Base-by-base conservation (phyloP, 2,329 filamentous ascomycete genomes). In the Alternaria triticina region DNA sequence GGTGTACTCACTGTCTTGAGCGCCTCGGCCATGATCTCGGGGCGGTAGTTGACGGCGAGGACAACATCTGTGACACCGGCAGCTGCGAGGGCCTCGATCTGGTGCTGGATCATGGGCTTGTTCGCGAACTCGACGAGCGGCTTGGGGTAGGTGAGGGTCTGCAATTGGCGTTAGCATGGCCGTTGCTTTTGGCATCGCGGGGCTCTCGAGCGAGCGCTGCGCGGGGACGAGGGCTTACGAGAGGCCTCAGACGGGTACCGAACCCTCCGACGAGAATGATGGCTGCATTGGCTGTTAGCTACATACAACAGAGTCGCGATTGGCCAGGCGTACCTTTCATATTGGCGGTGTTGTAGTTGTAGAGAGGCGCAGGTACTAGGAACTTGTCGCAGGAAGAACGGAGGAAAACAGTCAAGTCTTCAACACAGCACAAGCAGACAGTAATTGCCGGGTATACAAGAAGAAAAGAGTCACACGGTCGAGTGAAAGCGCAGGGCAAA, bases 201-300 rank as follows among this genome's bases (percentile, higher is more conserved):
- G 70, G 72, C 66, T 66, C 52, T 45, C 44, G 45, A 60, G 61
- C 52, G 62, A 62, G 69, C 62, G 66, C 57, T 73, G 70, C 71
- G 68, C 25, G 55, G 23, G 52, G 44, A 36, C 55, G 33, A 52
- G 60, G 54, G 50, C 76, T 80, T 90, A 97, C 93, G 80, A 98
- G 89, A 86, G 95, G 95, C 81, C 95, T 92, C 78, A 99, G 91
- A 84, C 95, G 94, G 83, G 95, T 99, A 85, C 95, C 95, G 83
- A 97, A 99, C 83, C 95, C 96, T 85, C 96, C 96, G 83, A 98
- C 96, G 81, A 98, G 94, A 91, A 97, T 97, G 81, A 97, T 91
- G 85, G 94, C 94, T 97, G 61, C 25, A 61, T 12, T 15, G 27
- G 4, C 15, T 58, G 67, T 75, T 51, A 66, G 59, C 44, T 33